A percentile compares a stretch with the other conserved stretches of the same genome.
Conservation (phyloP, 768 basidiomycete genomes). For the Russula compacta region DNA sequence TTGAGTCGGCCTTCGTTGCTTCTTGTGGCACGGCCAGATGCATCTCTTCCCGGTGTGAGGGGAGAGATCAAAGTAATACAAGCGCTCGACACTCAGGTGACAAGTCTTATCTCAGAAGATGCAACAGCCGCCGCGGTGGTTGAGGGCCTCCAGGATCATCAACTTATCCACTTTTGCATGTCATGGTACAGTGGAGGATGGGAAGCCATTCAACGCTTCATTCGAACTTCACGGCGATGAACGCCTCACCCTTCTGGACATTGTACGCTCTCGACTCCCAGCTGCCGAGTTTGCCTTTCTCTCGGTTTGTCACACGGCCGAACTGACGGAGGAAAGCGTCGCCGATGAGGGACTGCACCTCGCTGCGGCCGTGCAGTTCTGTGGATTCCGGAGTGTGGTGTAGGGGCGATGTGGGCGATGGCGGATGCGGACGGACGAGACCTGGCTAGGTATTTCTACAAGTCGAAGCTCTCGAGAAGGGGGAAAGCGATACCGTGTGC, state of each 20-base stretch:
- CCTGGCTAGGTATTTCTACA: not conserved
- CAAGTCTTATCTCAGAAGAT: not conserved
- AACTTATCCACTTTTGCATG: conserved; percentile 4
- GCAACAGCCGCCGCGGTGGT: not conserved
- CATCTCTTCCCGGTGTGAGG: not conserved
- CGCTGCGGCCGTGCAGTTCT: conserved; percentile 10
- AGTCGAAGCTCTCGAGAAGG: not conserved
- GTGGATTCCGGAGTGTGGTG: conserved; percentile 14
- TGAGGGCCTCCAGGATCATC: not conserved
- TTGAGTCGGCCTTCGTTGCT: no score
- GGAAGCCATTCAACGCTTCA: not conserved
- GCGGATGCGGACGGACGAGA: conserved; percentile 2
- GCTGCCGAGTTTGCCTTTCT: conserved; percentile 9
- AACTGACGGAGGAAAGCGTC: not conserved
- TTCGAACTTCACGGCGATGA: not conserved
- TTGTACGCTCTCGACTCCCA: not conserved
- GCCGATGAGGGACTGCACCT: conserved; percentile 14
- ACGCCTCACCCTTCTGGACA: not conserved
- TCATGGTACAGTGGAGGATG: conserved; percentile 2
- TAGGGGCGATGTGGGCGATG: conserved; percentile 17
- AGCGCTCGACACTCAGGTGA: not conserved
- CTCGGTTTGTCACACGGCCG: conserved; percentile 15
- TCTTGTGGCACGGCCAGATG: not conserved
- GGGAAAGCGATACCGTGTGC: not conserved
- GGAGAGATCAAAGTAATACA: not conserved